Evolutionary conservation across 2,329 filamentous ascomycete species (phyloP).

Genomic region (Fusarium incarnatum): DNA sequence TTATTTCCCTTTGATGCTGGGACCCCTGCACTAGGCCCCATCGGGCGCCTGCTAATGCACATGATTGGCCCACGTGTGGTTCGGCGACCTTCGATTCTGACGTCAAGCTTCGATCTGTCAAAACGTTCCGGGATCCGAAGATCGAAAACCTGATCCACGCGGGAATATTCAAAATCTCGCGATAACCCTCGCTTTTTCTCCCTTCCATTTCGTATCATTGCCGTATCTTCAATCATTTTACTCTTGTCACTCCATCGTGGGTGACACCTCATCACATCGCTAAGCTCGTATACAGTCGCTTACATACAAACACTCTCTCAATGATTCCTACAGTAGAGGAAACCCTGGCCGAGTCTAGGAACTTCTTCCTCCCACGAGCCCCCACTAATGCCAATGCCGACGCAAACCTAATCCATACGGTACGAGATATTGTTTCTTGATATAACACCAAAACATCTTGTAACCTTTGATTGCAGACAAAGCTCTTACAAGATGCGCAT

Average conservation of each 20-base stretch:
- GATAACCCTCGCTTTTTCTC: not conserved
- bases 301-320: not conserved
- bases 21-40: not conserved
- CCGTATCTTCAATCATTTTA: not conserved
- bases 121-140: not conserved
- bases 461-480: not conserved
- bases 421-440: not conserved
- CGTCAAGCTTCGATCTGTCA: not conserved
- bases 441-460: not conserved
- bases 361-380: not conserved
- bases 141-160: not conserved
- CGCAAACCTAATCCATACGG: not conserved
- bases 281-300: not conserved
- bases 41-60: not conserved
- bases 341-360: not conserved
- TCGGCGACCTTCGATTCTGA: not conserved
- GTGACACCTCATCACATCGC: not conserved
- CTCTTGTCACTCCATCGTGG: not conserved
- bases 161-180: not conserved
- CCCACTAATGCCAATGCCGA: not conserved
- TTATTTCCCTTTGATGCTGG: not conserved
- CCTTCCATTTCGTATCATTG: not conserved
- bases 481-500: conserved; percentile 4
- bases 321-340: not conserved
- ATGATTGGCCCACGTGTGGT: not conserved